Base-by-base conservation (phyloP, 2,329 filamentous ascomycete species). In the Colletotrichum sansevieriae region DNA sequence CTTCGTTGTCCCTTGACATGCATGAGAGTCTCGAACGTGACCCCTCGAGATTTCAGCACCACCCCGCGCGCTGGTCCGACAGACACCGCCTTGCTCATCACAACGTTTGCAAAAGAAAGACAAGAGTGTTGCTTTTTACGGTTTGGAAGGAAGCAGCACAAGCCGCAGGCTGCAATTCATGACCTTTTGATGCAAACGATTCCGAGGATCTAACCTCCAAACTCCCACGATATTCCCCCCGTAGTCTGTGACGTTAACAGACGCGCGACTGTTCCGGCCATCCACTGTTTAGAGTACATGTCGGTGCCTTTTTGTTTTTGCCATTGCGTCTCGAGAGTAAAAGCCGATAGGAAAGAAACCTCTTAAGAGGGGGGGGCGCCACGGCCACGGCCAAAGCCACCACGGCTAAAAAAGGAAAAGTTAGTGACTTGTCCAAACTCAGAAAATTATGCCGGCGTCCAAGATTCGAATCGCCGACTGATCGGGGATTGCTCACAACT, bases 301-400 rank as follows among this genome's bases (percentile, higher is more conserved):
- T 76, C 81, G 81, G 75, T 80, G 74, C 78, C 74, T 75, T 77
- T 79, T 78, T 68, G 35, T 52, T 71, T 71, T 65, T 67, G 70
- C 77, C 77, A 79, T 82, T 82, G 79, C 77, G 78, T 80, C 79
- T 78, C 77, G 77, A 79, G 78, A 81, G 77, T 81, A 76, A 80
- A 80, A 78, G 80, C 77, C 78, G 76, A 72, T 73, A 77, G 73
- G 73, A 79, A 78, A 77, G 77, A 78, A 76, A 76, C 77, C 74
- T 77, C 80, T 87, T 88, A 90, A 79, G 88, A 90, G 76, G 89
- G 84, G 80, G 92, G 89, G 84, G 92, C 87, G 79, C 91, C 91
- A 87, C 93, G 92, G 83, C 93, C 94, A 90, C 94, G 93, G 82
- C 94, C 94, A 82, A 92, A 92, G 80, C 92, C 93, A 87, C 92